Percentiles rank a stretch among this genome's conserved stretches.
Conservation (phyloP, 1,139 yeast genomes). For the Pichia sp. region DNA sequence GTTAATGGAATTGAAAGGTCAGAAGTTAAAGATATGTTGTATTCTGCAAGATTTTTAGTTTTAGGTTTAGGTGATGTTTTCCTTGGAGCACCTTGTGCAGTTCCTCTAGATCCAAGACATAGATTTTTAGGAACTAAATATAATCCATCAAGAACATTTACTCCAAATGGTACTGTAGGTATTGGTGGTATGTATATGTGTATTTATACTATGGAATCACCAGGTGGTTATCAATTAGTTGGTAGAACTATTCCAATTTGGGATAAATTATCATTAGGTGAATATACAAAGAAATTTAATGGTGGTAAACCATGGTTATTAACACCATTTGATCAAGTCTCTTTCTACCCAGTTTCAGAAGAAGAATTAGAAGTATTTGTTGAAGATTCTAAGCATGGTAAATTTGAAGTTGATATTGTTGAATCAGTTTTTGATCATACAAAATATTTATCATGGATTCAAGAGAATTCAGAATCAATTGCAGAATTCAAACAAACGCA, state of each 20-base stretch:
- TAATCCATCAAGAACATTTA: constrained; percentile 91
- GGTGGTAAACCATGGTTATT: constrained; percentile 77
- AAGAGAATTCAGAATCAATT: constrained; percentile 64
- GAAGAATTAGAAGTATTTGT: constrained; percentile 66
- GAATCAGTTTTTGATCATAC: constrained; percentile 80
- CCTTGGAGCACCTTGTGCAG: constrained; percentile 97
- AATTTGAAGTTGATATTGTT: constrained; percentile 64
- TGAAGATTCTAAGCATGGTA: constrained; percentile 76
- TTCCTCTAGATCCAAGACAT: constrained; percentile 94
- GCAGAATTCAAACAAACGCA: constrained; percentile 61
- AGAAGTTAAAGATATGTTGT: constrained; percentile 75
- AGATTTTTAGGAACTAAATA: constrained; percentile 88
- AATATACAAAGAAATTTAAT: constrained; percentile 40
- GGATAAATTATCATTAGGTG: constrained; percentile 83
- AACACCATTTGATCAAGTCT: constrained; percentile 88
- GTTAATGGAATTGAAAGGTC: constrained; percentile 75
- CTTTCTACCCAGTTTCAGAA: constrained; percentile 86
- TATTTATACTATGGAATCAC: constrained; percentile 95
- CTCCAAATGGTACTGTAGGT: constrained; percentile 96
- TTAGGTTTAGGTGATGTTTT: constrained; percentile 96
- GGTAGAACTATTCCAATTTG: constrained; percentile 97
- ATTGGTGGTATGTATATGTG: constrained; percentile 99
- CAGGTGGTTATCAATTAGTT: constrained; percentile 96
- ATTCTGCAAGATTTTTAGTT: constrained; percentile 83
- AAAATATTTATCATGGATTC: constrained; percentile 72